Percentiles rank a stretch among this genome's conserved stretches.
Evolutionary conservation across 306 rosid genomes (phyloP).

Genomic region (Cicer chorassanicum): DNA sequence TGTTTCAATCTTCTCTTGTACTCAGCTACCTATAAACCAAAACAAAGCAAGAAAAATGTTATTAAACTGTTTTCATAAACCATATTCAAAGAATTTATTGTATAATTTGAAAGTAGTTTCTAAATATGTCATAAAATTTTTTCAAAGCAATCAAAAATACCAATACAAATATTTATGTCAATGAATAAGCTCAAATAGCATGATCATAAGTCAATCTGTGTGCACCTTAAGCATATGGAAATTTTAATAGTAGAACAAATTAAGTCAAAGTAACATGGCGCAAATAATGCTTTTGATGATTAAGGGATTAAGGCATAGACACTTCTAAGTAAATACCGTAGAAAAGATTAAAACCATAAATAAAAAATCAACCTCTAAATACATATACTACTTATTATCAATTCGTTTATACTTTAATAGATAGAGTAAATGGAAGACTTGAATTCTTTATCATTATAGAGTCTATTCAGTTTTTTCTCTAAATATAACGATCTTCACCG

Average conservation of each 20-base stretch:
- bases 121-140: too few relatives aligned
- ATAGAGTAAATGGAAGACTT: neutral
- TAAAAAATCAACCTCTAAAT: constrained; percentile 17
- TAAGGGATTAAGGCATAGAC: neutral
- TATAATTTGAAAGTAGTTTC: too few relatives aligned
- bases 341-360: neutral
- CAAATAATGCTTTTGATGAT: neutral
- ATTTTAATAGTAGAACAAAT: constrained; percentile 2
- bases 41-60: neutral
- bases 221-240: neutral
- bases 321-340: neutral
- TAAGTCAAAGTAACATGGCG: constrained; percentile 10
- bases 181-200: neutral
- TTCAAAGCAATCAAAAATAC: too few relatives aligned
- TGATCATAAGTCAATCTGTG: neutral
- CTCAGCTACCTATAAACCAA: constrained; percentile 50
- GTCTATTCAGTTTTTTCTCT: too few relatives aligned
- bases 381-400: neutral
- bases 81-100: too few relatives aligned
- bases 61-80: neutral
- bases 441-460: too few relatives aligned
- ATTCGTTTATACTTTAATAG: neutral
- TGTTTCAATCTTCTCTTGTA: constrained; percentile 48
- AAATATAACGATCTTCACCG: too few relatives aligned
- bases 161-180: too few relatives aligned